These are phyloP conservation scores for Chaetoceros tenuissimus DNA, from an alignment of 108 stramenopile genomes.

Conservation along the genomic window DNA sequence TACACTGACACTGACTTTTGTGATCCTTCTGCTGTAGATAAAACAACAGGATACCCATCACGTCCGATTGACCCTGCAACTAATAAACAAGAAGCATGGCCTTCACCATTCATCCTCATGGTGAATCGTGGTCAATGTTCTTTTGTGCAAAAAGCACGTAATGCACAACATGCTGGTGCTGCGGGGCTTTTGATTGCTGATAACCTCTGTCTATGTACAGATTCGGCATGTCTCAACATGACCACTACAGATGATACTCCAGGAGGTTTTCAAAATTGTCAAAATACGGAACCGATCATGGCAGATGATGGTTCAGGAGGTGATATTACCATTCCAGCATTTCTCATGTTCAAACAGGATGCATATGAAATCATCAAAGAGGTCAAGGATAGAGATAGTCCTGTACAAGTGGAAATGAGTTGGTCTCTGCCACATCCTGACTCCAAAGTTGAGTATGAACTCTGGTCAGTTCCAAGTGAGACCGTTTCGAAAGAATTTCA, in stretches of 20 bases:
- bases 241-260: constrained; percentile 4
- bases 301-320: constrained; percentile 92
- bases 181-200: constrained; percentile 91
- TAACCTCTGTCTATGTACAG: constrained; percentile 73
- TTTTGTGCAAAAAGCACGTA: constrained; percentile 74
- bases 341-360: constrained; percentile 80
- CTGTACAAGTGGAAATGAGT: constrained; percentile 71
- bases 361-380: constrained; percentile 51
- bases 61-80: neutral
- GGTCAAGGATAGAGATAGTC: constrained; percentile 29
- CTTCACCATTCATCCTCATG: constrained; percentile 77
- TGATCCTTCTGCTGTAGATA: constrained; percentile 16
- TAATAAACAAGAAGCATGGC: constrained; percentile 18
- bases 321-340: constrained; percentile 86
- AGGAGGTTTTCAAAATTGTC: constrained; percentile 4
- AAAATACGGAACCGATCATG: constrained; percentile 78
- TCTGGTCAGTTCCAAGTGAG: constrained; percentile 83
- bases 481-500: constrained; percentile 46
- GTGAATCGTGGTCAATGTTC: constrained; percentile 80
- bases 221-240: constrained; percentile 15
- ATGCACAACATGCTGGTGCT: constrained; percentile 88
- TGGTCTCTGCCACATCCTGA: constrained; percentile 82
- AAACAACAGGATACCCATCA: neutral
- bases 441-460: constrained; percentile 79
- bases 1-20: constrained; percentile 70